Conservation (phyloP, 2,329 filamentous ascomycete genomes). For the Pestalotiopsis sp. region DNA sequence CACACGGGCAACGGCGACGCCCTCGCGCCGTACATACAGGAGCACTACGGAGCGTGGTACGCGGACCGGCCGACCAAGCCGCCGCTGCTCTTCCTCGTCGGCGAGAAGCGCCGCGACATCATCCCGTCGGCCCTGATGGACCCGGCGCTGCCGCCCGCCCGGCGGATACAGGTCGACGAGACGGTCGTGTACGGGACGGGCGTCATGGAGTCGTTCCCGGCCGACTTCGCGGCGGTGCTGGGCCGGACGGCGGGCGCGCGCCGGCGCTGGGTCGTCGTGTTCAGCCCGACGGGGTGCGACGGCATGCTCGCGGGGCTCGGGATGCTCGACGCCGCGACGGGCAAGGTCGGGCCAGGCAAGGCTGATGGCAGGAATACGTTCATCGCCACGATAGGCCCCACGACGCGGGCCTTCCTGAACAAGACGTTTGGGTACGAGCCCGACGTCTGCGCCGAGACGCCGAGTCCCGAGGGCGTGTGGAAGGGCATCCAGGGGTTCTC, state of each 20-base stretch:
- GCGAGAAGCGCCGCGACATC: constrained; percentile 86
- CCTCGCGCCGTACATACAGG: constrained; percentile 76
- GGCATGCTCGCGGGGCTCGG: constrained; percentile 59
- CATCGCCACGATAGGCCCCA: constrained; percentile 90
- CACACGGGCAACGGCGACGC: constrained; percentile 85
- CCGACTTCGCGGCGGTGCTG: constrained; percentile 62
- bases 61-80: constrained; percentile 48
- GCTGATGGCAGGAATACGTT: constrained; percentile 41
- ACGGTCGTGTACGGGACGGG: constrained; percentile 85
- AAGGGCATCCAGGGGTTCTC: constrained; percentile 59
- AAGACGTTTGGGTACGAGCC: constrained; percentile 68
- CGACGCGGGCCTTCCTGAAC: constrained; percentile 76
- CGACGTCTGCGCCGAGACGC: constrained; percentile 80
- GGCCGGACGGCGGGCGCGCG: constrained; percentile 41
- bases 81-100: constrained; percentile 82
- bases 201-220: constrained; percentile 77
- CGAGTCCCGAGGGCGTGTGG: constrained; percentile 79
- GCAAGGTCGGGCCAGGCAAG: constrained; percentile 32
- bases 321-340: constrained; percentile 50
- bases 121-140: constrained; percentile 82
- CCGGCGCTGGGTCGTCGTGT: constrained; percentile 75
- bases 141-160: constrained; percentile 45
- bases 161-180: constrained; percentile 72
- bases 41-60: constrained; percentile 69
- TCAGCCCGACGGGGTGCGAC: constrained; percentile 68